These are phyloP conservation scores for Tetratostichococcus sp. DNA, from an alignment of 139 green algal species.

Conservation along the genomic window DNA sequence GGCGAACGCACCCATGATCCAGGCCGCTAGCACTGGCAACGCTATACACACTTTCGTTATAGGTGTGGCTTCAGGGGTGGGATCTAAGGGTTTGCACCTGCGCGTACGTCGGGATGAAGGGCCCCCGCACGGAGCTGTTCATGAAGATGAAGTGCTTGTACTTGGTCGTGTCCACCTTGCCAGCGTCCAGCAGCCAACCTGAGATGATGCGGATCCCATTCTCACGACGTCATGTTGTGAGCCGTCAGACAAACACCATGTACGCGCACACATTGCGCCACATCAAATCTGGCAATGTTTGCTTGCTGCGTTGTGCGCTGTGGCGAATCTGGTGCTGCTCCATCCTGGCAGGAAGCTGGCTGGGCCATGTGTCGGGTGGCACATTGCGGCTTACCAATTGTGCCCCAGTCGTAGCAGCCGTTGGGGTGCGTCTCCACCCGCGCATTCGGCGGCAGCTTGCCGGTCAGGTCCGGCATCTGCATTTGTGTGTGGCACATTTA, in stretches of 20 bases:
- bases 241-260: too few species aligned
- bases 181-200: conserved; percentile 62
- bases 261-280: too few species aligned
- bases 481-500: conserved; percentile 1
- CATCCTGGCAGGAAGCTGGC: conserved; percentile 18
- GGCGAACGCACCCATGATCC: too few species aligned
- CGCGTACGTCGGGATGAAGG: conserved; percentile 57
- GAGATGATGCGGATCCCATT: conserved; percentile 7
- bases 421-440: conserved; percentile 62
- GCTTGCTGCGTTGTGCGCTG: too few species aligned
- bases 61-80: too few species aligned
- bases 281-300: too few species aligned
- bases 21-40: too few species aligned
- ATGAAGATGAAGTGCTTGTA: conserved; percentile 73
- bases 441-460: conserved; percentile 49
- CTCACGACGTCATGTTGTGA: too few species aligned
- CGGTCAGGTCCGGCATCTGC: conserved; percentile 16
- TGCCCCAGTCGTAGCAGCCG: conserved; percentile 79
- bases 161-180: conserved; percentile 6
- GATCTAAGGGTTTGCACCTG: too few species aligned
- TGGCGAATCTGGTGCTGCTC: conserved; percentile 19
- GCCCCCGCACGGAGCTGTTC: conserved; percentile 65
- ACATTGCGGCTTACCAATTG: conserved; percentile 32
- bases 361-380: too few species aligned
- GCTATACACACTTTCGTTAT: too few species aligned